Evolutionary conservation across 1,139 yeast genomes (phyloP).

Genomic region (Diutina pseudorugosa): DNA sequence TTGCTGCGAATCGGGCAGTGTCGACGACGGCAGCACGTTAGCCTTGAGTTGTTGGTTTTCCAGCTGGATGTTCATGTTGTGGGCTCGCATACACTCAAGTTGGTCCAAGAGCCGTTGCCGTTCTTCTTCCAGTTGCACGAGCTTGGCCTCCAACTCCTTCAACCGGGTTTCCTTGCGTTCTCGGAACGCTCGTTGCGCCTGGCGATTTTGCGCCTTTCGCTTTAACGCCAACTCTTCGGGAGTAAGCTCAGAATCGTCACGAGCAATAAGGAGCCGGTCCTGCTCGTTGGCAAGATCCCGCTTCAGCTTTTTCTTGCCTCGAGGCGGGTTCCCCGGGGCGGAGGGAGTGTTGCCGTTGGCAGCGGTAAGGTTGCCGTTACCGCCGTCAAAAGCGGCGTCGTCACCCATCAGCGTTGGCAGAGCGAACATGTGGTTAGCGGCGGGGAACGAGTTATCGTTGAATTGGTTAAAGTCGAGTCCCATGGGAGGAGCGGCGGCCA

Average conservation of each 20-base stretch:
- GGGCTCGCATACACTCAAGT: constrained; percentile 42
- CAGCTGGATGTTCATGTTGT: constrained; percentile 37
- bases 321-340: not conserved
- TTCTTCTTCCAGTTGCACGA: constrained; percentile 49
- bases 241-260: constrained; percentile 27
- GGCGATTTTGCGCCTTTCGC: constrained; percentile 75
- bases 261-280: not conserved
- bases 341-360: not conserved
- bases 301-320: not conserved
- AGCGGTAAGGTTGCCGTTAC: no score
- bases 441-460: not conserved
- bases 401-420: not conserved
- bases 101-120: constrained; percentile 39
- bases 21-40: not conserved
- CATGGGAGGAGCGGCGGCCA: not conserved
- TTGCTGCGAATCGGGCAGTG: not conserved
- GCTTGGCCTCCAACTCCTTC: constrained; percentile 52
- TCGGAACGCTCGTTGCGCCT: constrained; percentile 83
- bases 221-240: constrained; percentile 41
- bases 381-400: not conserved
- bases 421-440: not conserved
- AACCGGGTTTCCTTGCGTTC: constrained; percentile 70
- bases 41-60: constrained; percentile 10
- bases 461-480: not conserved
- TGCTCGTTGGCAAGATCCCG: constrained; percentile 1